phyloP scores from a whole-genome alignment of 2,329 filamentous ascomycete genomes.

The Geosmithia putterillii region DNA sequence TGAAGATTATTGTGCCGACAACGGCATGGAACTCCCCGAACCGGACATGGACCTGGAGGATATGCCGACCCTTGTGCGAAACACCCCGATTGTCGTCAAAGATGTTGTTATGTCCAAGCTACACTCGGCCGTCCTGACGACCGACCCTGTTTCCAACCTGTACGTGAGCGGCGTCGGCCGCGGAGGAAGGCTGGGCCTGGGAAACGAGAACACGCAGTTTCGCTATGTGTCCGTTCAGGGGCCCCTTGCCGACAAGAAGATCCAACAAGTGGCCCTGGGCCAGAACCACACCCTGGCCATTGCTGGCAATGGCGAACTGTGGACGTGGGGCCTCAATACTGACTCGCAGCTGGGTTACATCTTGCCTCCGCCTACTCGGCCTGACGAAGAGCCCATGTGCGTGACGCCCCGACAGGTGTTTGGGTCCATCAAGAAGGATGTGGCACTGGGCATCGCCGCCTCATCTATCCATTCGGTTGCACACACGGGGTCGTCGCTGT shows the following conservation, averaged over 20 bases:
- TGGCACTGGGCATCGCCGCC: constrained; percentile 70
- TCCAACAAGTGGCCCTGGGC: constrained; percentile 70
- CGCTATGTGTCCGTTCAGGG: constrained; percentile 73
- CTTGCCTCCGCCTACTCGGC: constrained; percentile 51
- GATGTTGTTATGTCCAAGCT: constrained; percentile 84
- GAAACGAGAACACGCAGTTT: constrained; percentile 82
- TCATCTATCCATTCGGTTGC: constrained; percentile 87
- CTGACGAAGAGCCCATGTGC: constrained; percentile 77
- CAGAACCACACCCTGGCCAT: constrained; percentile 86
- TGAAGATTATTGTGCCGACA: constrained; percentile 45
- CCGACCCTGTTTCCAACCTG: constrained; percentile 78
- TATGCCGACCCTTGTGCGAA: constrained; percentile 61
- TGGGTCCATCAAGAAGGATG: constrained; percentile 78
- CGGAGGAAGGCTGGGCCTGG: constrained; percentile 77
- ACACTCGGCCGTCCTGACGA: constrained; percentile 78
- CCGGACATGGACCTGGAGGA: constrained; percentile 24
- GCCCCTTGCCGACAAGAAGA: constrained; percentile 60
- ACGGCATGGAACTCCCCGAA: constrained; percentile 19
- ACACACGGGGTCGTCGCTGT: constrained; percentile 69
- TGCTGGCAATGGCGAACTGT: constrained; percentile 76
- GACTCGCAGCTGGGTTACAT: constrained; percentile 79
- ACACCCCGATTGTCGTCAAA: constrained; percentile 61
- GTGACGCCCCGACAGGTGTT: constrained; percentile 78
- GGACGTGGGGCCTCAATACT: constrained; percentile 86
- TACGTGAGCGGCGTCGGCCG: constrained; percentile 89